A percentile compares a stretch with the other conserved stretches of the same genome.
Evolutionary conservation across 345 rosid species (phyloP).

Genomic region (Brassica juncea): DNA sequence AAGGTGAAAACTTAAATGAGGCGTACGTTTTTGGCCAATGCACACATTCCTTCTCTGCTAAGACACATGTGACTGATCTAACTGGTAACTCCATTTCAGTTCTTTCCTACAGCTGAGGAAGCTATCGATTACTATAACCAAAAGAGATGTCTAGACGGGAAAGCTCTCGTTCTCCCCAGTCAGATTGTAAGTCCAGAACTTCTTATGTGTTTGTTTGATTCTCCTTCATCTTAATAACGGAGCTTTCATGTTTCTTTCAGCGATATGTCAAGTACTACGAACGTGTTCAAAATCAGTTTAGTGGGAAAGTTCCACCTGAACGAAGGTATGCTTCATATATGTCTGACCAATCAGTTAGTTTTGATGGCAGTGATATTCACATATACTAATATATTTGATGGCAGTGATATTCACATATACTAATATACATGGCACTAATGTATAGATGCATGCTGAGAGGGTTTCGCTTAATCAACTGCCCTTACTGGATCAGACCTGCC

Average conservation of each 20-base stretch:
- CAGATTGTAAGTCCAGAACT: constrained; percentile 74
- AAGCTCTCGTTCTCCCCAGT: constrained; percentile 93
- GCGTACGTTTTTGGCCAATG: not conserved
- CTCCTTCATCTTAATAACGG: constrained; percentile 10
- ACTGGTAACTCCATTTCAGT: constrained; percentile 50
- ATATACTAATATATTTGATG: constrained; percentile 5
- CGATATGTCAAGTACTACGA: constrained; percentile 85
- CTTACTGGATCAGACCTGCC: constrained; percentile 94
- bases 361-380: constrained; percentile 10
- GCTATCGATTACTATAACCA: constrained; percentile 84
- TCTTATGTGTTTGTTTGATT: constrained; percentile 6
- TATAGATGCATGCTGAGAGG: constrained; percentile 94
- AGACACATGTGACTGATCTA: constrained; percentile 2
- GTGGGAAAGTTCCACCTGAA: constrained; percentile 67
- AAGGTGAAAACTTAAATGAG: constrained; percentile 55
- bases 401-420: not conserved
- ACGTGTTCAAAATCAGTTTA: constrained; percentile 53
- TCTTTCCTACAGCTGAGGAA: constrained; percentile 89
- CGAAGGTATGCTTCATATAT: constrained; percentile 58
- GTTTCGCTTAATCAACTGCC: constrained; percentile 84
- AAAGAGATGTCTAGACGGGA: constrained; percentile 88
- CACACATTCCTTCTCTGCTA: not conserved
- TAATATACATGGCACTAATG: constrained; percentile 25
- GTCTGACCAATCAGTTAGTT: constrained; percentile 9
- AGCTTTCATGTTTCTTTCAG: constrained; percentile 44